Evolutionary conservation across 352 stramenopile genomes (phyloP), one percentile per base, ranked within the genome.

Genomic region (Achlya hypogyna): DNA sequence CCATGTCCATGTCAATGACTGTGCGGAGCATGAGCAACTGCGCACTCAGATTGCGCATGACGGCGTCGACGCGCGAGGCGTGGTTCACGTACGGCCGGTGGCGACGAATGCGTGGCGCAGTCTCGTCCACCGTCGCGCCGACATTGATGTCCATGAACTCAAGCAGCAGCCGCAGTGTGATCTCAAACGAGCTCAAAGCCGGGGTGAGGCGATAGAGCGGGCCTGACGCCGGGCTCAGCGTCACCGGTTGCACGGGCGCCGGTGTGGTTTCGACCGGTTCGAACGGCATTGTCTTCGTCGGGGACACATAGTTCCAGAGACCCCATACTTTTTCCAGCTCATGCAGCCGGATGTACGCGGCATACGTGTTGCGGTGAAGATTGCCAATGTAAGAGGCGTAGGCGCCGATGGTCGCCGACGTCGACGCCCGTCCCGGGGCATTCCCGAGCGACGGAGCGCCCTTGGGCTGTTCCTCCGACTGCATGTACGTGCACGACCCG

Each of bases 241-340:
- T 10, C 5, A 23, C 14, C 20, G 59, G 59, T 16, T 31, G 12
- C 25, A 45, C 12, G n/a, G 38, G 38, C 31, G 49, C 25, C 8
- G 49, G 18, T 10, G 20, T 16, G 12, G 49, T 27, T 16, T 31
- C 49, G 27, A 54, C 20, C 22, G 59, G 59, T 14, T 65, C 59
- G 18, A 56, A 58, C 20, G 59, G 59, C 59, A 65, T 65, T 16
- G 49, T 56, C 23, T 51, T 25, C 8, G 59, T 65, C 4, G 59
- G 16, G n/a, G 59, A 49, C 8, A 27, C 22, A 14, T 53, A 47
- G 20, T 25, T 25, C 59, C 59, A 65, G n/a, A 65, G 59, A 8
- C 59, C 59, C 59, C 59, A 65, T 10, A 43, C 43, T 23, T 65
- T 65, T 29, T 65, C 59, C 12, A 65, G 42, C 47, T 65, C 59